phyloP scores from a whole-genome alignment of 129 eudicot species.

The Tagetes patula region DNA sequence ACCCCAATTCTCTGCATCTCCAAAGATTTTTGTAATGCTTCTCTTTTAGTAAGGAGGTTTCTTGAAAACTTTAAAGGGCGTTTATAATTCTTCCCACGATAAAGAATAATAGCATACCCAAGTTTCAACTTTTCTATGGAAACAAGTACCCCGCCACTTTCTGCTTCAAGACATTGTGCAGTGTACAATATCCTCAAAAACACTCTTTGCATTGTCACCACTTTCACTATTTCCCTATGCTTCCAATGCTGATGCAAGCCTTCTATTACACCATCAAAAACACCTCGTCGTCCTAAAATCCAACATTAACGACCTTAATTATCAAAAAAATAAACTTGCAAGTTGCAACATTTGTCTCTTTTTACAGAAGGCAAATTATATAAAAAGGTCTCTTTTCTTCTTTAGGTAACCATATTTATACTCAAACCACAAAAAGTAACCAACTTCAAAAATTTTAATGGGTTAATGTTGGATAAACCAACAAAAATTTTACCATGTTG shows the following conservation, averaged over 20 bases:
- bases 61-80: constrained; percentile 53
- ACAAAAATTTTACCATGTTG: neutral
- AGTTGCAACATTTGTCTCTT: neutral
- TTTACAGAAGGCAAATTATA: neutral
- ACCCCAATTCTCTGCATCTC: constrained; percentile 94
- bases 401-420: neutral
- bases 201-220: constrained; percentile 76
- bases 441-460: neutral
- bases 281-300: constrained; percentile 85
- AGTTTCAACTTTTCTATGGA: constrained; percentile 78
- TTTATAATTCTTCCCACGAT: constrained; percentile 89
- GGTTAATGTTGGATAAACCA: neutral
- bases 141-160: constrained; percentile 82
- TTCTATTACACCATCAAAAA: constrained; percentile 92
- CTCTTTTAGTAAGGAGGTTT: constrained; percentile 69
- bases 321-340: neutral
- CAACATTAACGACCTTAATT: neutral
- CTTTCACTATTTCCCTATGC: constrained; percentile 88
- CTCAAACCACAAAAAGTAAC: neutral
- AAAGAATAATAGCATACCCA: constrained; percentile 88
- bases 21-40: constrained; percentile 81
- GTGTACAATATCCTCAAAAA: constrained; percentile 61
- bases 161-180: constrained; percentile 72
- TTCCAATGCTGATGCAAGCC: constrained; percentile 99
- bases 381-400: neutral